Evolutionary conservation across 2,329 filamentous ascomycete species (phyloP).

Genomic region (Diaporthe sp.): DNA sequence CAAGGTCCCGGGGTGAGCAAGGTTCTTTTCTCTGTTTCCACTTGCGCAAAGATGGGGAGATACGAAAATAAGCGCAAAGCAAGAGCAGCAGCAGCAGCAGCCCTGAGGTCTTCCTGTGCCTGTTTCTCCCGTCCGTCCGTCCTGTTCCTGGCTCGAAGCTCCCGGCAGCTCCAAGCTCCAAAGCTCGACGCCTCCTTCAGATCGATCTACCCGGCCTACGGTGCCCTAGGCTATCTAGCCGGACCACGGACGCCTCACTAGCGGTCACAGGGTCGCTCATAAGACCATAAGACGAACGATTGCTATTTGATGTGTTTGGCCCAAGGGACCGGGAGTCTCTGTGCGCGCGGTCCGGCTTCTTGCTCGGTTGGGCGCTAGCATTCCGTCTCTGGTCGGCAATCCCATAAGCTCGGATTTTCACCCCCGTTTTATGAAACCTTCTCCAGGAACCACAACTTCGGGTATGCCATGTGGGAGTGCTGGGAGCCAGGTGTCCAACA

Average conservation of each 20-base stretch:
- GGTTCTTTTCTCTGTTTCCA: conserved; percentile 3
- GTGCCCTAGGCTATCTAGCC: background rate
- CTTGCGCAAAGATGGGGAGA: background rate
- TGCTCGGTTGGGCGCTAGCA: conserved; percentile 6
- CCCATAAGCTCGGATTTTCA: conserved; percentile 4
- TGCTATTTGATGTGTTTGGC: background rate
- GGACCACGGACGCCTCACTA: conserved; percentile 9
- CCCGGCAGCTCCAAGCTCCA: too few species aligned
- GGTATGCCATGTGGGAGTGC: conserved; percentile 27
- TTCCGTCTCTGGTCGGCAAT: background rate
- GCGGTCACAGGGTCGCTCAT: background rate
- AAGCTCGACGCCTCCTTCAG: background rate
- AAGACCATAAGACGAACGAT: conserved; percentile 13
- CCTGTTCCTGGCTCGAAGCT: background rate
- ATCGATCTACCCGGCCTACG: background rate
- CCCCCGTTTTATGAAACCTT: background rate
- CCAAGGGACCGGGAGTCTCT: conserved; percentile 23
- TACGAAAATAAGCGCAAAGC: background rate
- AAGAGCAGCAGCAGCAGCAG: background rate
- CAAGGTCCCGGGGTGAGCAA: conserved; percentile 19
- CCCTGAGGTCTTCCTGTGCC: background rate
- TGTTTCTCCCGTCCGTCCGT: background rate
- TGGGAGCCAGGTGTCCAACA: background rate
- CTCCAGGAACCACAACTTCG: conserved; percentile 28
- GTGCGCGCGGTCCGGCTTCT: conserved; percentile 19